Percentiles rank a stretch among this genome's conserved stretches.
Evolutionary conservation across 192 early-diverging fungal genomes (phyloP).

Genomic region (Gonapodya sp.): DNA sequence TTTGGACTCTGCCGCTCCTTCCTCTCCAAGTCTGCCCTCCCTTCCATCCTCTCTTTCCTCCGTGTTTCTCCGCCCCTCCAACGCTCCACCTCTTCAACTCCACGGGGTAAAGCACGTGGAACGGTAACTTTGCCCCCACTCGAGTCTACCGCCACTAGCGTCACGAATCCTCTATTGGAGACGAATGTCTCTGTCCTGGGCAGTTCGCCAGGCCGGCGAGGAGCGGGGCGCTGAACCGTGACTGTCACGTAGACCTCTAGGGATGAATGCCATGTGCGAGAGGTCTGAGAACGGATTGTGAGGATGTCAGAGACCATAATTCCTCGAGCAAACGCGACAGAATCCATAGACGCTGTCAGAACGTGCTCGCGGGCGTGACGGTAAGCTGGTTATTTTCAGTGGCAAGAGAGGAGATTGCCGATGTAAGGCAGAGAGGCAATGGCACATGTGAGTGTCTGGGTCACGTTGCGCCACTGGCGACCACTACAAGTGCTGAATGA

Average conservation of each 20-base stretch:
- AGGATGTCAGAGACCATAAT: conserved; percentile 5
- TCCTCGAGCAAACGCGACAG: conserved; percentile 3
- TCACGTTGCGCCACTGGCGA: no score
- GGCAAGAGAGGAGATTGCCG: no score
- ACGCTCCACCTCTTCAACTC: conserved; percentile 25
- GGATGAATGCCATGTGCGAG: background rate
- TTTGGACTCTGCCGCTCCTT: conserved; percentile 19
- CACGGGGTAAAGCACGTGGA: conserved; percentile 27
- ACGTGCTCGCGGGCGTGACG: conserved; percentile 11
- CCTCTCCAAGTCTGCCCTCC: conserved; percentile 29
- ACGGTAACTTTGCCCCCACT: conserved; percentile 11
- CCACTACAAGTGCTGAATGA: no score
- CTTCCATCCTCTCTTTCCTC: conserved; percentile 25
- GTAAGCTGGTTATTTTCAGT: background rate
- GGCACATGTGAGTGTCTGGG: no score
- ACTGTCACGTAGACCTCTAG: conserved; percentile 10
- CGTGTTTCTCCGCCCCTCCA: conserved; percentile 28
- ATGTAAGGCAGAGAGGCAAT: no score
- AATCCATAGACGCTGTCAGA: conserved; percentile 14
- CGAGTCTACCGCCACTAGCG: conserved; percentile 13
- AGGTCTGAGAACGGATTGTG: background rate
- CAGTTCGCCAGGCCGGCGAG: background rate
- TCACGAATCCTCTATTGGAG: conserved; percentile 14
- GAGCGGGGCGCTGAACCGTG: conserved; percentile 5
- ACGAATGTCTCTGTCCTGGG: background rate